Base-by-base conservation (phyloP, 176 grass and related monocot genomes). In the Aegilops bicornis region DNA sequence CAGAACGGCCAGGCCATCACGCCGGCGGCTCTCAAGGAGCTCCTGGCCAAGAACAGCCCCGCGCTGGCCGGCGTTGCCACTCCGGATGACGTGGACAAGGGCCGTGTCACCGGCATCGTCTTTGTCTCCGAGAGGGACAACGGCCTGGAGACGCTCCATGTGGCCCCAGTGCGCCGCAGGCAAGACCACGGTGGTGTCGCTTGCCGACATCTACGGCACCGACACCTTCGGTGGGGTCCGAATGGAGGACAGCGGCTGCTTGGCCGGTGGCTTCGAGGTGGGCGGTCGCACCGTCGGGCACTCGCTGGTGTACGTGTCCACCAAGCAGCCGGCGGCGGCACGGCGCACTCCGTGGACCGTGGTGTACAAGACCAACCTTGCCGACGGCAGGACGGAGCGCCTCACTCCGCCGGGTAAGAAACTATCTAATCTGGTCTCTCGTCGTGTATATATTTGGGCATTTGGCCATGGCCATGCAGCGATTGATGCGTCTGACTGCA, bases 71-170 rank as follows among this genome's bases (percentile, higher is more conserved):
- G 40, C 77, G 90, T 86, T 36, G 90, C 90, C 22, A 84, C 65
- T 9, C 24, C 13, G 19, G 83, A 69, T 1, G 90, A 89, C 17
- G 79, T 73, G 0, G 73, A 52, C 8, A 4, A 15, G 1, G 90
- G 90, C n/a, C 71, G 52, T 23, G 66, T 86, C 77, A 39, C 89
- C 14, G 89, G 83, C 22, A 23, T 90, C 1, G 12, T 92, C 0
- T 92, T 92, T 52, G 87, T 92, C 70, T 92, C 90, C 13, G 87
- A 92, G 88, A 72, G 90, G 36, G 58, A 86, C 2, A 83, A 22
- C 13, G 71, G 76, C 3, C 87, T 92, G 10, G 90, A 92, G 81
- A 92, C 79, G 0, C 83, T 92, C 5, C 45, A 89, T 16, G 79
- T 92, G 2, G 83, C 83, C 0, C 36, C 1, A 4, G 43, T 65